Base-by-base conservation (phyloP, 2,329 filamentous ascomycete species). In the Penicillium sp. region DNA sequence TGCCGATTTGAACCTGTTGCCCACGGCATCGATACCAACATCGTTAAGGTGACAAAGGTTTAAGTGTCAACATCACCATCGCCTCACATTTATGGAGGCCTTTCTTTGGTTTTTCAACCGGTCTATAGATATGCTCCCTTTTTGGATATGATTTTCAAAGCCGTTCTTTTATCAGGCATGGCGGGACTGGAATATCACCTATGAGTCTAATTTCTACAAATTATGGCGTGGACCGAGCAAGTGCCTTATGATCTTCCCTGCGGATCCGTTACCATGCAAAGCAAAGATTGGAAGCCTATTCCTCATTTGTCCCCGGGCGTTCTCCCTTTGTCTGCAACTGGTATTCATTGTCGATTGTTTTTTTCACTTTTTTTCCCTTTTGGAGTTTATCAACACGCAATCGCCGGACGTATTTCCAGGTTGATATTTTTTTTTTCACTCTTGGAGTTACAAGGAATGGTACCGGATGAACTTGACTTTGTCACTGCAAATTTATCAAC, bases 1-100 rank as follows among this genome's bases (percentile, higher is more conserved):
- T 88, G 86, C 76, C 81, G 85, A 36, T 88, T 88, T 66, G 78
- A 82, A 37, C 70, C 73, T 16, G 81, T 83, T 59, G 78, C 86
- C 60, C 86, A 88, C 69, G 82, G 81, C 14, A 81, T 87, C 64
- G 85, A 87, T 70, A 80, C 76, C 39, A 81, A 75, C 60, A 77
- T 85, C 40, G 83, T 86, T 55, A 85, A 83, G 68, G 79, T 79
- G 31, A 78, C 79, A 16, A 80, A 78, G 61, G 72, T 80, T 46
- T 79, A 69, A 68, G 52, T 35, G 31, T 22, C 16, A 27, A 16
- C 33, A 19, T 35, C 36, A 5, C 18, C 18, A 24, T 50, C 24
- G 1, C 13, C 31, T 47, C 27, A 33, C 24, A 18, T 11, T 24
- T 9, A 46, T 24, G 18, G 14, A 16, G 35, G 16, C 4, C 19